Conservation (phyloP, 768 basidiomycete species). For the Coprinopsis strossmayeri region DNA sequence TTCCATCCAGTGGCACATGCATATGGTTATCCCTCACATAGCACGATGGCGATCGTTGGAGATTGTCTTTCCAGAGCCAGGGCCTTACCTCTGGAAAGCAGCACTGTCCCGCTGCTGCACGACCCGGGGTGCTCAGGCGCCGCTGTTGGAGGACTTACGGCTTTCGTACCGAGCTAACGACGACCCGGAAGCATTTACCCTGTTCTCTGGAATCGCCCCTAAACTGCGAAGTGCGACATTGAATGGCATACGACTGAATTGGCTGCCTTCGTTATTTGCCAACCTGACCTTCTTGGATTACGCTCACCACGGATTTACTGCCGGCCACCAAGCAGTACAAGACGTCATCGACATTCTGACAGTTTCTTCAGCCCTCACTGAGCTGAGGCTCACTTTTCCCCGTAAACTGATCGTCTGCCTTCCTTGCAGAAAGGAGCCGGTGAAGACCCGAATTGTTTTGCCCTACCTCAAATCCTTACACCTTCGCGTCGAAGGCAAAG, state of each 20-base stretch:
- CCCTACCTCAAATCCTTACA: slow-evolving; percentile 40
- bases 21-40: slow-evolving; percentile 45
- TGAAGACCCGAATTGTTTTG: slow-evolving; percentile 31
- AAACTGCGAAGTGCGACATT: slow-evolving; percentile 46
- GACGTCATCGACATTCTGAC: slow-evolving; percentile 55
- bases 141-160: slow-evolving; percentile 44
- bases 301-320: slow-evolving; percentile 64
- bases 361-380: slow-evolving; percentile 44
- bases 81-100: slow-evolving; percentile 65
- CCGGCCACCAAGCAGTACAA: slow-evolving; percentile 45
- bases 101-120: slow-evolving; percentile 51
- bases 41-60: slow-evolving; percentile 57
- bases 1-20: slow-evolving; percentile 56
- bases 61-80: slow-evolving; percentile 46
- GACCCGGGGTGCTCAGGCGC: slow-evolving; percentile 29
- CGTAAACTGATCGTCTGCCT: slow-evolving; percentile 23
- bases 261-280: slow-evolving; percentile 55
- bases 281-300: slow-evolving; percentile 64
- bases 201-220: slow-evolving; percentile 60
- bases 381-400: slow-evolving; percentile 52
- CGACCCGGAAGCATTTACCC: slow-evolving; percentile 57
- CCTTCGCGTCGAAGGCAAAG: slow-evolving; percentile 42
- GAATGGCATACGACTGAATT: slow-evolving; percentile 58
- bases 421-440: slow-evolving; percentile 20
- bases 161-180: slow-evolving; percentile 61